These are phyloP conservation scores for Aspergillus glaucus DNA, from an alignment of 2,329 filamentous ascomycete species.

Conservation along the genomic window DNA sequence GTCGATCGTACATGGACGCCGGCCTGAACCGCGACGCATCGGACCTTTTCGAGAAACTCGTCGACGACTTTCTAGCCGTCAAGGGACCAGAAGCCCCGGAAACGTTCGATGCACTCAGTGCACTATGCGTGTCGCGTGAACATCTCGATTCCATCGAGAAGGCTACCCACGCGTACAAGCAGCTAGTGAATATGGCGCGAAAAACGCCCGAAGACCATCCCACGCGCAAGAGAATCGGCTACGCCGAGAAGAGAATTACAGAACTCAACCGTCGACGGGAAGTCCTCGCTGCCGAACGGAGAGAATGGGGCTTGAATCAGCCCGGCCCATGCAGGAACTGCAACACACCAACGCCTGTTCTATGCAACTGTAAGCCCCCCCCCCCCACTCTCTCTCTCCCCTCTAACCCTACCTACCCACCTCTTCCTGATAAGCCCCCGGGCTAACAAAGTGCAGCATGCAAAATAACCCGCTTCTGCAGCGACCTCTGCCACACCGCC, in stretches of 20 bases:
- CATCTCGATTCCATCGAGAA: constrained; percentile 23
- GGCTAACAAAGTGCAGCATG: constrained; percentile 15
- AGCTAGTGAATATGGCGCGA: constrained; percentile 21
- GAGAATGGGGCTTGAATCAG: constrained; percentile 21
- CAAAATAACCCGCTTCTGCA: constrained; percentile 25
- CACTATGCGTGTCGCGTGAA: constrained; percentile 22
- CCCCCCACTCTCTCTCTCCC: not conserved
- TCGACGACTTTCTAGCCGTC: constrained; percentile 20
- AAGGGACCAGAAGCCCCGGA: constrained; percentile 21
- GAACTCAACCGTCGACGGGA: constrained; percentile 22
- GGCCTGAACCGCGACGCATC: constrained; percentile 24
- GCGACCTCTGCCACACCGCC: constrained; percentile 18
- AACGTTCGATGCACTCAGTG: constrained; percentile 25
- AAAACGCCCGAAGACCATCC: constrained; percentile 19
- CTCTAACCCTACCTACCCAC: not conserved
- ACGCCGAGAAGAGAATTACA: constrained; percentile 21
- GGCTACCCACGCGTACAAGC: constrained; percentile 23
- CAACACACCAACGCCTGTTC: constrained; percentile 11
- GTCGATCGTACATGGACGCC: constrained; percentile 22
- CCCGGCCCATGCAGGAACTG: constrained; percentile 18
- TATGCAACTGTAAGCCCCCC: constrained; percentile 21
- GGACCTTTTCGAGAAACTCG: constrained; percentile 19
- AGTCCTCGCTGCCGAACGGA: constrained; percentile 18
- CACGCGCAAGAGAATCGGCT: constrained; percentile 19
- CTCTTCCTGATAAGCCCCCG: not conserved